These are phyloP conservation scores for Metschnikowia proteae DNA, from an alignment of 805 yeast genomes.

Conservation along the genomic window DNA sequence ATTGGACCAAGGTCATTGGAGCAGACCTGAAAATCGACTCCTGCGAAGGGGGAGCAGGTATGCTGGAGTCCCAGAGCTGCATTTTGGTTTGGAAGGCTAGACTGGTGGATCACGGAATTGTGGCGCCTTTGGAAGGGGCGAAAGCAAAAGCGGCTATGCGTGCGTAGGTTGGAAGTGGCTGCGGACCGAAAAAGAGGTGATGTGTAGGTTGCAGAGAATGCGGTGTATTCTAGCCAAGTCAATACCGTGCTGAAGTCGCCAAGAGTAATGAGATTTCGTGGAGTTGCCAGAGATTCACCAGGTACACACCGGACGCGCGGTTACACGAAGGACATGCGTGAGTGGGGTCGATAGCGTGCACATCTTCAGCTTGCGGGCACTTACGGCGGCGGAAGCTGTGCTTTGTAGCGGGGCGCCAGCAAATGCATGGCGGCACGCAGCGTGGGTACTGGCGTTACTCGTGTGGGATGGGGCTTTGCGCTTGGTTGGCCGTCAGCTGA, in stretches of 20 bases:
- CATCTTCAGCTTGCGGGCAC: background rate
- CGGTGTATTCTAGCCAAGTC: background rate
- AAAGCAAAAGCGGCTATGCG: background rate
- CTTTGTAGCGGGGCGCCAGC: too few relatives aligned
- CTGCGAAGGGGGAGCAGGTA: constrained; percentile 5
- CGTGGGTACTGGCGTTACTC: too few relatives aligned
- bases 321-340: constrained; percentile 4
- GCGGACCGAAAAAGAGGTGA: background rate
- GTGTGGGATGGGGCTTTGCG: too few relatives aligned
- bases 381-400: too few relatives aligned
- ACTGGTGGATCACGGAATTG: background rate
- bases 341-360: background rate
- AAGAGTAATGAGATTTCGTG: background rate
- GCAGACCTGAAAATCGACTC: constrained; percentile 47
- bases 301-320: constrained; percentile 2
- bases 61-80: constrained; percentile 7
- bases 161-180: background rate
- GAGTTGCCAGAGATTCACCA: constrained; percentile 1
- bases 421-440: too few relatives aligned
- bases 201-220: background rate
- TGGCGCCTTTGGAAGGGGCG: background rate
- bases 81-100: background rate
- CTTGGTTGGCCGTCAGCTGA: too few relatives aligned
- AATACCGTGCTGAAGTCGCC: background rate
- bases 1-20: constrained; percentile 47